phyloP scores from a whole-genome alignment of 306 rosid genomes.

The Gleditsia sinensis region DNA sequence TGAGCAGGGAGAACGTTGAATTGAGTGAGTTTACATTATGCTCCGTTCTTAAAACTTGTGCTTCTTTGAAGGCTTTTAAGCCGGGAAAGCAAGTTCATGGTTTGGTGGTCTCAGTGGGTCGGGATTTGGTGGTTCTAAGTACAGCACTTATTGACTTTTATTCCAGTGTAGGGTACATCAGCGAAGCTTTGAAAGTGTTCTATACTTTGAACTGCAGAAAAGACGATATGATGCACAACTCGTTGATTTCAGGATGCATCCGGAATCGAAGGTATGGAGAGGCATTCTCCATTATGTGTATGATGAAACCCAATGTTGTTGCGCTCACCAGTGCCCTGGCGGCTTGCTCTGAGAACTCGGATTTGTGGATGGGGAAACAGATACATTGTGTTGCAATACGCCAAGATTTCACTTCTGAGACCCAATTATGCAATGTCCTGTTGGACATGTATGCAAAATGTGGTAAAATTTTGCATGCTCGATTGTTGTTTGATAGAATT shows the following conservation, averaged over 20 bases:
- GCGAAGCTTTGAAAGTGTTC: constrained; percentile 58
- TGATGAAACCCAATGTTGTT: constrained; percentile 57
- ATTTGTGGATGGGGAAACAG: constrained; percentile 62
- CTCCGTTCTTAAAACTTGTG: constrained; percentile 63
- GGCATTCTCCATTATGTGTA: constrained; percentile 49
- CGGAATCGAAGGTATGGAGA: constrained; percentile 44
- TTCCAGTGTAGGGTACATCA: constrained; percentile 46
- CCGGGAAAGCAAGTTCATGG: constrained; percentile 75
- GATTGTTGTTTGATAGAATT: constrained; percentile 45
- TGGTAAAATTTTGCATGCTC: constrained; percentile 49
- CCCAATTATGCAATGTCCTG: constrained; percentile 55
- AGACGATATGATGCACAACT: constrained; percentile 55
- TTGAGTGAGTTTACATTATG: constrained; percentile 63
- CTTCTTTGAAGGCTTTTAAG: constrained; percentile 51
- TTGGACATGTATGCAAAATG: constrained; percentile 70
- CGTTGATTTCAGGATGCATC: constrained; percentile 62
- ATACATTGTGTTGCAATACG: constrained; percentile 62
- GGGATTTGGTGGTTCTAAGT: constrained; percentile 62
- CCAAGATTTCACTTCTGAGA: constrained; percentile 47
- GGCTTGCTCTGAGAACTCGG: constrained; percentile 63
- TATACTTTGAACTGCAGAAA: constrained; percentile 41
- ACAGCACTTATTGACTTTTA: constrained; percentile 71
- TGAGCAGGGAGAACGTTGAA: constrained; percentile 54
- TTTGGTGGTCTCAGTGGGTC: constrained; percentile 56
- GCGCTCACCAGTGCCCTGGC: constrained; percentile 60